Evolutionary conservation across 192 early-diverging fungal genomes (phyloP), one percentile per base, ranked within the genome.

Genomic region (Entomortierella parvispora): DNA sequence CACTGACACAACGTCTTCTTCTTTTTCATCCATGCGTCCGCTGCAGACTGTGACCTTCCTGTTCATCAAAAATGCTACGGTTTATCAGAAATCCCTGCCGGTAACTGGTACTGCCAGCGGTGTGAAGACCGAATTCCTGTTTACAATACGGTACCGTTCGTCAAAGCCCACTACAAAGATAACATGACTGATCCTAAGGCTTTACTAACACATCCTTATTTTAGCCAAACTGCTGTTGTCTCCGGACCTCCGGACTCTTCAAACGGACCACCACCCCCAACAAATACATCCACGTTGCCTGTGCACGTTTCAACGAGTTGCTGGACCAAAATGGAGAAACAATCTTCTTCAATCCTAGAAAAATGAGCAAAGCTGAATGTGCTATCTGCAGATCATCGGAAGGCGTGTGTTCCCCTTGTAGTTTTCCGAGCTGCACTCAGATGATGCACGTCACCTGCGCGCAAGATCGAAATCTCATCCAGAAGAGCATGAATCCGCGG

Each of bases 91-190:
- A 58, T 86, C 11, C 85, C 85, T 5, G 60, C 76, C 28, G 85
- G 74, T 28, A 71, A 82, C 34, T 86, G 85, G 85, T 82, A 68
- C 51, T 86, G 85, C 46, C 77, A 86, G 46, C 46, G 83, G 29
- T 86, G 85, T 43, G 82, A 80, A 31, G 80, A 79, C 50, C 47
- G 62, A 20, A 72, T 69, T 44, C 59, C 63, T 15, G 60, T 75
- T n/a, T 52, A 60, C n/a, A 58, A 80, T 40, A 82, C 79, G 15
- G 84, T 84, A 82, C 45, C 74, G 63, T 9, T 12, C 32, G n/a
- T 2, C 2, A 14, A 31, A 6, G 12, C 12, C 8, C 37, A n/a
- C 8, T 2, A 37, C 20, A 50, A 29, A 33, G 12, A 48, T 1
- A 22, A 20, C 48, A 5, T 18, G 50, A 42, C 47, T 4, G 31